These are phyloP conservation scores for Trifolium fragiferum DNA, from an alignment of 306 rosid genomes.

Conservation along the genomic window DNA sequence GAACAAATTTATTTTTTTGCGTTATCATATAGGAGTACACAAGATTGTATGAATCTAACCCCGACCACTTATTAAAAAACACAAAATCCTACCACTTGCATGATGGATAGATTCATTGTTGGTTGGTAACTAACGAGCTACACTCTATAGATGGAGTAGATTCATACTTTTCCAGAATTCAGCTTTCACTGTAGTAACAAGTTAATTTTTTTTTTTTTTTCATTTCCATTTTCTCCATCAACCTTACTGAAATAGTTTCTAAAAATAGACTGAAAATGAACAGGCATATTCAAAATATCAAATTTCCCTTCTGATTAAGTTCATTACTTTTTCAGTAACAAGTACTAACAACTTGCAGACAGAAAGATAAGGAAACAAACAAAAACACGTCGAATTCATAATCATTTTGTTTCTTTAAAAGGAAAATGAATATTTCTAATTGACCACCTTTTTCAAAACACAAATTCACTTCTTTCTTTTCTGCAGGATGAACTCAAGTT, in stretches of 20 bases:
- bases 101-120: too few species aligned
- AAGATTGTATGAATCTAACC: too few species aligned
- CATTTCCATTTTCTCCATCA: too few species aligned
- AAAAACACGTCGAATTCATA: slow-evolving; percentile 5
- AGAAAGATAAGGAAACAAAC: slow-evolving; percentile 5
- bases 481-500: not conserved
- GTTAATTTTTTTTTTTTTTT: too few species aligned
- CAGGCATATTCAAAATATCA: not conserved
- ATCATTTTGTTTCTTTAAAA: slow-evolving; percentile 32
- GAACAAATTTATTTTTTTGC: too few species aligned
- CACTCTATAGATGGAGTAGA: too few species aligned
- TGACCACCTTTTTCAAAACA: slow-evolving; percentile 16
- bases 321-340: slow-evolving; percentile 12
- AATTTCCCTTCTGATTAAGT: not conserved
- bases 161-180: too few species aligned
- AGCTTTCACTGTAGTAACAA: too few species aligned
- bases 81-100: too few species aligned
- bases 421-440: not conserved
- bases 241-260: not conserved
- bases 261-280: not conserved
- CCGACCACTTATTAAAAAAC: too few species aligned
- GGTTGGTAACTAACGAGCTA: too few species aligned
- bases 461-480: not conserved
- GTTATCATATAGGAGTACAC: too few species aligned
- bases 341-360: slow-evolving; percentile 1